Conservation (phyloP, 23 red algal species). For the Gracilaria gracilis region DNA sequence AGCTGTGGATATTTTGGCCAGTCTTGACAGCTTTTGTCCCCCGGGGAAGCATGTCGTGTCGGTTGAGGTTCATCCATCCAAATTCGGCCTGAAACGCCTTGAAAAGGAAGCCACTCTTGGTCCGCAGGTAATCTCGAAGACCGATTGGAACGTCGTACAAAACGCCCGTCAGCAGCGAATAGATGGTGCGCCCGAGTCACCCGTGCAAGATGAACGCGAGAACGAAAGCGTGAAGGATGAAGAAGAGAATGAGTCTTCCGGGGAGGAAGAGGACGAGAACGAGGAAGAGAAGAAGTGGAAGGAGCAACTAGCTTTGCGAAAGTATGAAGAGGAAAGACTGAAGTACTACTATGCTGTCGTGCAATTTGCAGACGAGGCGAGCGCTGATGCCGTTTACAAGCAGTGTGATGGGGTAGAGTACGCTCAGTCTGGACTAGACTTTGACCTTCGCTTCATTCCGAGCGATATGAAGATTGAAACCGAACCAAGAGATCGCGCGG, state of each 20-base stretch:
- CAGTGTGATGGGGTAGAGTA: constrained; percentile 92
- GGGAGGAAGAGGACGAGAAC: constrained; percentile 34
- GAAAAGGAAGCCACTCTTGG: constrained; percentile 73
- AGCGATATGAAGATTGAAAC: constrained; percentile 75
- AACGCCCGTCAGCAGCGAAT: not conserved
- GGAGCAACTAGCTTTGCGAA: constrained; percentile 63
- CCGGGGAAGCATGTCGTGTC: constrained; percentile 56
- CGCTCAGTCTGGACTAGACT: constrained; percentile 67
- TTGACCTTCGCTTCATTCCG: constrained; percentile 98
- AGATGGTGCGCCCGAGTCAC: not conserved
- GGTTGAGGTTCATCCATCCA: constrained; percentile 85
- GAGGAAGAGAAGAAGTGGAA: constrained; percentile 37
- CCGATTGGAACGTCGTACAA: constrained; percentile 58
- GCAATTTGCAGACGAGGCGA: constrained; percentile 75
- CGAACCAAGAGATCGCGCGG: constrained; percentile 68
- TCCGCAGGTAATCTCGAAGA: constrained; percentile 57
- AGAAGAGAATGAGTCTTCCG: constrained; percentile 9
- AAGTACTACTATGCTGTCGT: constrained; percentile 91
- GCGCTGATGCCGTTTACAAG: constrained; percentile 86
- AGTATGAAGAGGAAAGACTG: constrained; percentile 86
- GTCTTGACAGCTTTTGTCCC: constrained; percentile 76
- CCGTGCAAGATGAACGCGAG: not conserved
- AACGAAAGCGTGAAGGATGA: not conserved
- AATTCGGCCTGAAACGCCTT: constrained; percentile 79
- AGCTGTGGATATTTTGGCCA: constrained; percentile 88